Percentiles rank a stretch among this genome's conserved stretches.
These are phyloP conservation scores for Acephala macrosclerotiorum DNA, from an alignment of 2,329 filamentous ascomycete genomes.

Conservation along the genomic window DNA sequence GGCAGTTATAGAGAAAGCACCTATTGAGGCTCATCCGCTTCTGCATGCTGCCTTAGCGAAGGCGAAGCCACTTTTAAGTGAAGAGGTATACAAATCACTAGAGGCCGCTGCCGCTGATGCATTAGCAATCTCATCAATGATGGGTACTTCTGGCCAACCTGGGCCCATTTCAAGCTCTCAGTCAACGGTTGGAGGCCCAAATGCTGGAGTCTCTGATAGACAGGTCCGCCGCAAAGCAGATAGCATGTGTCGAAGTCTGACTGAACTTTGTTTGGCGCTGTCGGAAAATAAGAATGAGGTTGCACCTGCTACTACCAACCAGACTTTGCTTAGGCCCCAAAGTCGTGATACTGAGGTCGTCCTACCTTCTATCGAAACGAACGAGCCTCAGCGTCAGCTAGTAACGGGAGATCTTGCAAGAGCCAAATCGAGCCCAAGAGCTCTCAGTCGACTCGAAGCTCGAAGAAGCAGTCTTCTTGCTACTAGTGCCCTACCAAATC, in stretches of 20 bases:
- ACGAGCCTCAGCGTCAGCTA: constrained; percentile 30
- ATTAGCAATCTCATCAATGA: constrained; percentile 77
- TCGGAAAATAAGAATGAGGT: constrained; percentile 61
- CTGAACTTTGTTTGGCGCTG: constrained; percentile 88
- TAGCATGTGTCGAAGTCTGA: constrained; percentile 89
- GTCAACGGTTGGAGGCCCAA: constrained; percentile 49
- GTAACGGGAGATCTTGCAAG: constrained; percentile 33
- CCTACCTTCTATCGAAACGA: constrained; percentile 33
- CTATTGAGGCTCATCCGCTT: constrained; percentile 74
- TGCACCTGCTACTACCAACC: constrained; percentile 16
- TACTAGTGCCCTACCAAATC: constrained; percentile 41
- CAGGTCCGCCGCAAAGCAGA: constrained; percentile 91
- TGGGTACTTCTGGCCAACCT: constrained; percentile 74
- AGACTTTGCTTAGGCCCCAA: constrained; percentile 27
- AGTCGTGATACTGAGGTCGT: constrained; percentile 33
- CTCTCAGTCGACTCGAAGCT: constrained; percentile 43
- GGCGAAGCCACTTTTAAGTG: constrained; percentile 72
- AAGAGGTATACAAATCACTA: constrained; percentile 78
- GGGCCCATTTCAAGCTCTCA: constrained; percentile 69
- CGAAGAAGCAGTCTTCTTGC: constrained; percentile 45
- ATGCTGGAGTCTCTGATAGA: constrained; percentile 69
- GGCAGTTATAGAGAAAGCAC: constrained; percentile 48
- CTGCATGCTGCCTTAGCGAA: constrained; percentile 83
- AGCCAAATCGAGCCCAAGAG: constrained; percentile 42
- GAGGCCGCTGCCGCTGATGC: constrained; percentile 86